Evolutionary conservation across 1,284 basidiomycete species (phyloP).

Genomic region (Trametes pubescens): DNA sequence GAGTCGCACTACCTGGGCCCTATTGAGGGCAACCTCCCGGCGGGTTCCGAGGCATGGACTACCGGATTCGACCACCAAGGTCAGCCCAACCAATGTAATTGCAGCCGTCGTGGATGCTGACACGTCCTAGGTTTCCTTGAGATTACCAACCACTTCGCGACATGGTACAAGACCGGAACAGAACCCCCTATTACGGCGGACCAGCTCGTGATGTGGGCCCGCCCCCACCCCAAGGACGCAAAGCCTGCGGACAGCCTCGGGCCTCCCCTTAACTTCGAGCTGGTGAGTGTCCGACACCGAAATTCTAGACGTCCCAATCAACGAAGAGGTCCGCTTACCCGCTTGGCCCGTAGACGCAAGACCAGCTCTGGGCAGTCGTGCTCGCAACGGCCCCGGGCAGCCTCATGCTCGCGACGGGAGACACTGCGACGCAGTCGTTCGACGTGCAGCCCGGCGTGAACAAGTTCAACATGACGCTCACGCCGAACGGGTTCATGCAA

Average conservation of each 20-base stretch:
- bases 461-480: conserved; percentile 70
- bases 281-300: conserved; percentile 44
- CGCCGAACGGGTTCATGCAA: conserved; percentile 66
- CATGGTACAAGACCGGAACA: conserved; percentile 78
- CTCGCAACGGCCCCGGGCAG: conserved; percentile 63
- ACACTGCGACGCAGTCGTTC: conserved; percentile 55
- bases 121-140: conserved; percentile 62
- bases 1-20: conserved; percentile 59
- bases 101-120: no score
- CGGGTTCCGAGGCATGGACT: conserved; percentile 43
- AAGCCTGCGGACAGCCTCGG: conserved; percentile 56
- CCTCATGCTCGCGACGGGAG: conserved; percentile 61
- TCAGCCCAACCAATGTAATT: conserved; percentile 32
- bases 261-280: conserved; percentile 61
- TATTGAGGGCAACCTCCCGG: conserved; percentile 67
- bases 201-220: conserved; percentile 74
- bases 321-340: background rate
- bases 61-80: conserved; percentile 51
- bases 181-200: conserved; percentile 73
- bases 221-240: conserved; percentile 73
- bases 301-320: background rate
- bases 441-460: conserved; percentile 65
- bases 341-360: conserved; percentile 46
- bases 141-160: conserved; percentile 74
- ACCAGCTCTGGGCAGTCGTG: conserved; percentile 73